Percentiles rank a stretch among this genome's conserved stretches.
Evolutionary conservation across 306 rosid genomes (phyloP).

Genomic region (Vachellia collinsii): DNA sequence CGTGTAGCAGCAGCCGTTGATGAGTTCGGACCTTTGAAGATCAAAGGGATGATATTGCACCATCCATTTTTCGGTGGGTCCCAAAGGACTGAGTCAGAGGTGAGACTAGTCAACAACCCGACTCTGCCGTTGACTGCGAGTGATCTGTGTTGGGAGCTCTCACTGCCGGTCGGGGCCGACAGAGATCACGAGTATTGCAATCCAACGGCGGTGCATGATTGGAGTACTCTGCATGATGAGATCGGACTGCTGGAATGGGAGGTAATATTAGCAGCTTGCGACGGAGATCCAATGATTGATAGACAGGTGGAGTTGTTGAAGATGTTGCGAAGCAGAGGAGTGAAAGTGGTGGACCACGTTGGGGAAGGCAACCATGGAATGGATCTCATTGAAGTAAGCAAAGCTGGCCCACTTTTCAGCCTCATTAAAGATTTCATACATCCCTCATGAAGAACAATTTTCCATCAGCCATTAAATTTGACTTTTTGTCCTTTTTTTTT

Average conservation of each 20-base stretch:
- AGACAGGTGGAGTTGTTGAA: neutral
- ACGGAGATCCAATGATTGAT: neutral
- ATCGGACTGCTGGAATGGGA: neutral
- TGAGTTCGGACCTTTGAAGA: conserved; percentile 29
- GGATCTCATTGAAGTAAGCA: neutral
- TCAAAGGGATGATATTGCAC: conserved; percentile 53
- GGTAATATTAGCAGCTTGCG: neutral
- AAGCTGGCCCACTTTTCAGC: neutral
- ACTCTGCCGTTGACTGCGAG: conserved; percentile 26
- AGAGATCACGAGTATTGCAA: conserved; percentile 32
- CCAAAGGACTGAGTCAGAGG: conserved; percentile 48
- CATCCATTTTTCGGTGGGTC: conserved; percentile 56
- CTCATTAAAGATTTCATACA: neutral
- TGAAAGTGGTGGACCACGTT: neutral
- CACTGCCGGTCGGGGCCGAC: conserved; percentile 47
- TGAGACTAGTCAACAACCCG: conserved; percentile 20
- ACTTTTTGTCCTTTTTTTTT: too few relatives aligned
- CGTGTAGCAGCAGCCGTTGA: conserved; percentile 20
- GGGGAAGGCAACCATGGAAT: neutral
- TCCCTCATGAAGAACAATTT: neutral
- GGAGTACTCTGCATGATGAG: neutral
- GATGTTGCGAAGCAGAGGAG: neutral
- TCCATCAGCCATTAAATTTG: too few relatives aligned
- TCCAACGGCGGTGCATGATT: neutral
- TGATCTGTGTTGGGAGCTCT: conserved; percentile 50